Evolutionary conservation across 164 flowering plant genomes (phyloP), one percentile per base, ranked within the genome.

Genomic region (Sextonia rubra): DNA sequence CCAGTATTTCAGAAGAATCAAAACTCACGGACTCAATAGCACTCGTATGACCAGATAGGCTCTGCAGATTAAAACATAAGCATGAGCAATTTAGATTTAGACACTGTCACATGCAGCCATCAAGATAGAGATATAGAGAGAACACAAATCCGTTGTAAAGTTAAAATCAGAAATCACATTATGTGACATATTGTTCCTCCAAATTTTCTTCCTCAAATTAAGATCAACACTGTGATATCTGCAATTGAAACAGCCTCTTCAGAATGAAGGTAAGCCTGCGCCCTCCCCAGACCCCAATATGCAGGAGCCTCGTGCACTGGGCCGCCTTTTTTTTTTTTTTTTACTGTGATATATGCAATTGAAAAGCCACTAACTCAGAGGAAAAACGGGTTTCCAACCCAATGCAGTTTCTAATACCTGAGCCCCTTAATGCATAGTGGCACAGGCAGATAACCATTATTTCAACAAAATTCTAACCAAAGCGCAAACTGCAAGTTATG

Each of bases 1-100:
- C 97, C 80, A 96, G 74, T 23, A 90, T 88, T 75, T 96, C 99
- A 24, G 95, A 85, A 72, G 98, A 88, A 81, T 96, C 99, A 82
- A 96, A 96, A 80, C 88, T 84, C 1, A 96, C 97, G 0, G 99
- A 93, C 77, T 96, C 99, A 29, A 96, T 85, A 47, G 97, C 97
- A 85, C 98, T 96, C 2, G 97, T 84, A 77, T 96, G 99, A 76
- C 99, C 99, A 60, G 97, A 84, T 78, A 96, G 84, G 77, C 98
- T 96, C 99, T 95, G 90, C 77, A 75, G 58, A 64, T 14, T 17
- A 66, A 70, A 20, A 18, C 64, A 61, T 25, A 20, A 64, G 29
- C 18, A 20, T 20, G 27, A 64, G 67, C 44, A 64, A 64, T 29
- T 64, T 17, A 64, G 67, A 30, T 37, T 37, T 7, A 37, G 44